Percentiles rank a stretch among this genome's conserved stretches.
phyloP scores from a whole-genome alignment of 257 asterid species.

The Echites panduratus region DNA sequence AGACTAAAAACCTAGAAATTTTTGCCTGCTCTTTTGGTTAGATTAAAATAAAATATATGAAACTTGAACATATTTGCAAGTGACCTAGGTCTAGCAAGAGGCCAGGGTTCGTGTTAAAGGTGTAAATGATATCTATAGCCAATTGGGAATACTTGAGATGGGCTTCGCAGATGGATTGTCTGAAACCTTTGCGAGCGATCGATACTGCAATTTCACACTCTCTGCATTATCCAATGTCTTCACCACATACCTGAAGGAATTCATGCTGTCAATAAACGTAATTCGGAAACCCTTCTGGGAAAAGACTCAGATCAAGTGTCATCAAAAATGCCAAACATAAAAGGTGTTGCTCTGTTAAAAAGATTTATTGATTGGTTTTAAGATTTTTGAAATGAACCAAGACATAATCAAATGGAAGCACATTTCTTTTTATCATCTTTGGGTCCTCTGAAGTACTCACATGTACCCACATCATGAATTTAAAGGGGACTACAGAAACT shows the following conservation, averaged over 20 bases:
- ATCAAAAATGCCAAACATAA: too few species aligned
- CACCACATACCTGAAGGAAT: slow-evolving; percentile 74
- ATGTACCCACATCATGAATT: not conserved
- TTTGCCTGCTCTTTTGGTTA: slow-evolving; percentile 3
- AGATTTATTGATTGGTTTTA: not conserved
- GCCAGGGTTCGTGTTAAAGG: not conserved
- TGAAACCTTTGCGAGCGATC: slow-evolving; percentile 70
- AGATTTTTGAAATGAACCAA: not conserved
- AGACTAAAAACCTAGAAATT: not conserved
- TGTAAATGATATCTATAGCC: slow-evolving; percentile 40
- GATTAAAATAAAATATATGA: slow-evolving; percentile 12
- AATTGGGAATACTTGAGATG: slow-evolving; percentile 46
- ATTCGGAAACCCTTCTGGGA: not conserved
- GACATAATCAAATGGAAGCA: not conserved
- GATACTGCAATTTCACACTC: slow-evolving; percentile 93
- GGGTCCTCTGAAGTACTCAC: not conserved
- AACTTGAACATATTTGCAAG: slow-evolving; percentile 5
- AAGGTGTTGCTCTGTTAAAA: not conserved
- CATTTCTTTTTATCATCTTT: not conserved
- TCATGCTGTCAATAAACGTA: slow-evolving; percentile 1
- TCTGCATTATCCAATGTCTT: slow-evolving; percentile 98
- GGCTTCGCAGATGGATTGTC: slow-evolving; percentile 47
- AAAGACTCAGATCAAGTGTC: not conserved
- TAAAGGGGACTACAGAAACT: not conserved
- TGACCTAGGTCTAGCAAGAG: not conserved